Conservation (phyloP, 768 basidiomycete genomes). For the Lentinula edodes region DNA sequence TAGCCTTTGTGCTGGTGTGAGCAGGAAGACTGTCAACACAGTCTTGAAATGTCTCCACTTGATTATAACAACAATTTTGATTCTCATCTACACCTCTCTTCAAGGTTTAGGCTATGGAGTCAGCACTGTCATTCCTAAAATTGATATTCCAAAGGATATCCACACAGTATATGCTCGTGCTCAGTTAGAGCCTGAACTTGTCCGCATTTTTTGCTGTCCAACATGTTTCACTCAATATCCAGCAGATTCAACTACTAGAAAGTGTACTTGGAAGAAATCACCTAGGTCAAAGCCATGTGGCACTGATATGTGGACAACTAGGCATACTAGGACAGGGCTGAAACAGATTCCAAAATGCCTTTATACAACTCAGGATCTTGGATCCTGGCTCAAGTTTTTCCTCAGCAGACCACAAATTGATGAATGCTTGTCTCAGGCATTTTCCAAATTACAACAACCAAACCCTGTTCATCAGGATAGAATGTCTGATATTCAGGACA, state of each 20-base stretch:
- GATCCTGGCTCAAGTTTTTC: conserved; percentile 23
- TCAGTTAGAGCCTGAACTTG: conserved; percentile 17
- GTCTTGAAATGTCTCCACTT: conserved; percentile 8
- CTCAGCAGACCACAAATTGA: conserved; percentile 17
- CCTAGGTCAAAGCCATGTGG: conserved; percentile 14
- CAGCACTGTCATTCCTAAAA: neutral
- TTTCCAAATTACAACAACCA: conserved; percentile 8
- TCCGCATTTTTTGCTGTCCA: conserved; percentile 19
- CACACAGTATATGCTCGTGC: conserved; percentile 13
- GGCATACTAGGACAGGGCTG: conserved; percentile 9
- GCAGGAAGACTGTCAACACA: neutral
- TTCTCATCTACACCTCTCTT: neutral
- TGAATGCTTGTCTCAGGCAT: conserved; percentile 12
- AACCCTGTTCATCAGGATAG: neutral
- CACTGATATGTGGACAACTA: conserved; percentile 14
- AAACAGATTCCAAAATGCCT: conserved; percentile 15
- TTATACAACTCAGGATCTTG: conserved; percentile 20
- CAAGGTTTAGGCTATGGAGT: neutral
- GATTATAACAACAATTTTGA: conserved; percentile 1
- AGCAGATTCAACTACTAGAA: conserved; percentile 8
- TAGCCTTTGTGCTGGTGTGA: neutral
- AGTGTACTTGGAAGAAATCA: conserved; percentile 15
- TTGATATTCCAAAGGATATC: conserved; percentile 12
- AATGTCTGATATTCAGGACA: conserved; percentile 21
- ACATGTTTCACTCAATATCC: conserved; percentile 17